Percentiles rank a stretch among this genome's conserved stretches.
Conservation (phyloP, 148 eudicot species). For the Talinum fruticosum region DNA sequence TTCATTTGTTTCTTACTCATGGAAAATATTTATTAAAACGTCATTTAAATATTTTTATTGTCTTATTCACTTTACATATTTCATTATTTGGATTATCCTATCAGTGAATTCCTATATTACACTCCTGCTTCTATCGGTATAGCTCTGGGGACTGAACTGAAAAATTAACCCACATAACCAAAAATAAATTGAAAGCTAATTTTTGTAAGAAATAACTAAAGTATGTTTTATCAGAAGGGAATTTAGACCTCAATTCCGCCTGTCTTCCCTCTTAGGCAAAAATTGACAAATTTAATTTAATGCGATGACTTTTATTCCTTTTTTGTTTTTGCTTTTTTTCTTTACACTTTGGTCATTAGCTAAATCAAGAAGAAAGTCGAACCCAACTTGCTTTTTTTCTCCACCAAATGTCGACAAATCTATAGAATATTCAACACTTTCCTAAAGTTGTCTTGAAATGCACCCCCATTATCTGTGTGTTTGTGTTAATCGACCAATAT, state of each 20-base stretch:
- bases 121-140: too few species aligned
- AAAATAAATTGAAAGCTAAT: too few species aligned
- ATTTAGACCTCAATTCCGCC: neutral
- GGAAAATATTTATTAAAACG: too few species aligned
- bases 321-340: neutral
- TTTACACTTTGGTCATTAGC: constrained; percentile 9
- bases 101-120: too few species aligned
- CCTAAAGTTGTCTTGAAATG: neutral
- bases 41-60: too few species aligned
- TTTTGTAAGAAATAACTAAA: too few species aligned
- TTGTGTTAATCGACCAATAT: too few species aligned
- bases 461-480: neutral
- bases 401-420: neutral
- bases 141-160: too few species aligned
- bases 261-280: neutral
- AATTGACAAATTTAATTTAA: neutral
- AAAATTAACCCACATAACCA: too few species aligned
- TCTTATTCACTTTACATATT: too few species aligned
- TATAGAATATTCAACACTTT: neutral
- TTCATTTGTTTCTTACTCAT: too few species aligned
- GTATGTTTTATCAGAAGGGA: neutral
- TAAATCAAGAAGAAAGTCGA: constrained; percentile 17
- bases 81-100: too few species aligned
- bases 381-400: constrained; percentile 2
- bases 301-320: neutral